These are phyloP conservation scores for Globomyces sp. DNA, from an alignment of 371 early-diverging fungal genomes.

Conservation along the genomic window DNA sequence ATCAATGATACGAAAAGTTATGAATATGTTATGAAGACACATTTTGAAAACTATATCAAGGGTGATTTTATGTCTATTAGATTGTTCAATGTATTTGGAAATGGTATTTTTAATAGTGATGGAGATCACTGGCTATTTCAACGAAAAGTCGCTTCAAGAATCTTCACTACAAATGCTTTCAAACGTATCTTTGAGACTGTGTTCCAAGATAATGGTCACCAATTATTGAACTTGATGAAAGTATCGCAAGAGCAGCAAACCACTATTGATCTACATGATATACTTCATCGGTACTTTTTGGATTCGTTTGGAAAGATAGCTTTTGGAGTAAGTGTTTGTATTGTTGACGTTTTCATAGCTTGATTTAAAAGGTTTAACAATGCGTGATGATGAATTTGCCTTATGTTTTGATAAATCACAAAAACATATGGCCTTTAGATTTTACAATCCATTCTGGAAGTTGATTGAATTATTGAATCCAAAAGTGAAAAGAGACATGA, in stretches of 20 bases:
- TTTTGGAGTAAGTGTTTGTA: constrained; percentile 29
- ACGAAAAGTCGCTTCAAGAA: constrained; percentile 65
- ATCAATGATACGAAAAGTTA: constrained; percentile 28
- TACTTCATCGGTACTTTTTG: constrained; percentile 51
- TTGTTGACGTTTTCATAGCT: constrained; percentile 5
- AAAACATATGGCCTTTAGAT: background rate
- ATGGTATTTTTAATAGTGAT: constrained; percentile 72
- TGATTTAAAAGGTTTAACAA: constrained; percentile 26
- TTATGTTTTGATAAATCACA: constrained; percentile 53
- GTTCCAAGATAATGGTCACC: constrained; percentile 14
- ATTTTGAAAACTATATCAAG: constrained; percentile 38
- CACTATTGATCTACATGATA: constrained; percentile 52
- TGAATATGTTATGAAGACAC: constrained; percentile 29
- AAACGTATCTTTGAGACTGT: constrained; percentile 17
- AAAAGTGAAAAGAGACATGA: constrained; percentile 5
- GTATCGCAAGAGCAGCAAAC: constrained; percentile 18
- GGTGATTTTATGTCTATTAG: constrained; percentile 19
- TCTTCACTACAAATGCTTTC: constrained; percentile 72
- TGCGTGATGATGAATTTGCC: constrained; percentile 42
- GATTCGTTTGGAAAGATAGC: constrained; percentile 59
- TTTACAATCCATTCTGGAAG: constrained; percentile 19
- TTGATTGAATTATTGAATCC: constrained; percentile 9
- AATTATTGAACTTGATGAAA: constrained; percentile 7
- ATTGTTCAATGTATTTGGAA: constrained; percentile 23
- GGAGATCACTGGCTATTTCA: constrained; percentile 66